These are phyloP conservation scores for Lasiodiplodia hormozganensis DNA, from an alignment of 2,329 filamentous ascomycete species.

Conservation along the genomic window DNA sequence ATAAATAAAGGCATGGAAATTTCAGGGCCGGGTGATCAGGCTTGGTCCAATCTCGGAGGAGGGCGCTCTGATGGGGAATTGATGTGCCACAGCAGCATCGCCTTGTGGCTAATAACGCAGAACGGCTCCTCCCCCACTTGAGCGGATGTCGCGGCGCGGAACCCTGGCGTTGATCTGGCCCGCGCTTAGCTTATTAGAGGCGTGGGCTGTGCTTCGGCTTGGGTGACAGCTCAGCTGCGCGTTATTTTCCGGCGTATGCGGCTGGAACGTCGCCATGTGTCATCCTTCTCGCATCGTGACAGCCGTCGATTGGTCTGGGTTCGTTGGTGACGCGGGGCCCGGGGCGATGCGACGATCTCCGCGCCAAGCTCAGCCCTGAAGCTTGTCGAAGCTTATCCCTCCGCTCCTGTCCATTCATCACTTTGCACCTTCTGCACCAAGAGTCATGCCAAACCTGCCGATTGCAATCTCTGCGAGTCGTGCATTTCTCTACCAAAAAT, in stretches of 20 bases:
- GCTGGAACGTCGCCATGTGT: background rate
- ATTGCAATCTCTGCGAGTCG: too few species aligned
- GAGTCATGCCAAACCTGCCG: too few species aligned
- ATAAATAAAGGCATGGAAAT: slow-evolving; percentile 9
- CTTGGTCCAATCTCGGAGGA: background rate
- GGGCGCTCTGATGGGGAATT: background rate
- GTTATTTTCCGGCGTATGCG: background rate
- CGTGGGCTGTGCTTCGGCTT: background rate
- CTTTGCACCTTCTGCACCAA: background rate
- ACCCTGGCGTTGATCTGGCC: slow-evolving; percentile 17
- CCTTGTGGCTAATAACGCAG: background rate
- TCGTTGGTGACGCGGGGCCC: background rate
- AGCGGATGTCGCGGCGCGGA: slow-evolving; percentile 18
- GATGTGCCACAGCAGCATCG: background rate
- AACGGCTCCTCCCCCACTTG: background rate
- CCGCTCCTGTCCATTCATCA: background rate
- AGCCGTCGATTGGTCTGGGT: background rate
- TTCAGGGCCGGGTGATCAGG: slow-evolving; percentile 2
- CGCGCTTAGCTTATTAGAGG: background rate
- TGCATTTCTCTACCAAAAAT: too few species aligned
- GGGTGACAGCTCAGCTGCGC: background rate
- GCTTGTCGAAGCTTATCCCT: slow-evolving; percentile 21
- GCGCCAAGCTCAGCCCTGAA: slow-evolving; percentile 16
- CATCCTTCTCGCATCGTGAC: background rate
- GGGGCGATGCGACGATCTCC: background rate